These are phyloP conservation scores for Suaeda aralocaspica DNA, from an alignment of 148 eudicot genomes.

Conservation along the genomic window DNA sequence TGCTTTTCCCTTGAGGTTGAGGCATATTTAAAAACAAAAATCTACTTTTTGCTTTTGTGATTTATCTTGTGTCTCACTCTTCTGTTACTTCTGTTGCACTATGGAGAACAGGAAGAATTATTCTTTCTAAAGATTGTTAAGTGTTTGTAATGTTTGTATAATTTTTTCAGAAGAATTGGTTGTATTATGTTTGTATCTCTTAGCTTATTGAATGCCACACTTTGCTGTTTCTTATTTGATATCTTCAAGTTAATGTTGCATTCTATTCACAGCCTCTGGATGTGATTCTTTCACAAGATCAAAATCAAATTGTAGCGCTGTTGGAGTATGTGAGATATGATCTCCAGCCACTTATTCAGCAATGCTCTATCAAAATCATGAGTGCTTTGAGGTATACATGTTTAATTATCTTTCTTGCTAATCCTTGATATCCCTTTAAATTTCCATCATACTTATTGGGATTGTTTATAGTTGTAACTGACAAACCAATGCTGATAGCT, in stretches of 20 bases:
- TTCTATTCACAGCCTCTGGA: slow-evolving; percentile 67
- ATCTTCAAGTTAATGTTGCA: not conserved
- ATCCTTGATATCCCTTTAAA: not conserved
- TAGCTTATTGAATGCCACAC: not conserved
- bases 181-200: not conserved
- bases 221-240: not conserved
- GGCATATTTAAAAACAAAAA: not conserved
- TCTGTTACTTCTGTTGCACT: not conserved
- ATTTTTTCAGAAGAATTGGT: not conserved
- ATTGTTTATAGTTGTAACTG: not conserved
- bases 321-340: slow-evolving; percentile 98
- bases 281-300: slow-evolving; percentile 88
- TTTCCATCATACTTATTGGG: not conserved
- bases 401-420: slow-evolving; percentile 9
- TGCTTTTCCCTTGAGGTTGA: not conserved
- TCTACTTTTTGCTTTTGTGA: not conserved
- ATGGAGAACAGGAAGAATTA: not conserved
- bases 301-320: slow-evolving; percentile 74
- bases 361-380: slow-evolving; percentile 84
- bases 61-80: not conserved
- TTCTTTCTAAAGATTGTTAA: not conserved
- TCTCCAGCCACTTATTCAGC: slow-evolving; percentile 75
- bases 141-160: not conserved
- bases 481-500: not conserved
- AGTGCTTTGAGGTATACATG: slow-evolving; percentile 58